phyloP scores from a whole-genome alignment of 345 rosid species.

The Balakata baccata region DNA sequence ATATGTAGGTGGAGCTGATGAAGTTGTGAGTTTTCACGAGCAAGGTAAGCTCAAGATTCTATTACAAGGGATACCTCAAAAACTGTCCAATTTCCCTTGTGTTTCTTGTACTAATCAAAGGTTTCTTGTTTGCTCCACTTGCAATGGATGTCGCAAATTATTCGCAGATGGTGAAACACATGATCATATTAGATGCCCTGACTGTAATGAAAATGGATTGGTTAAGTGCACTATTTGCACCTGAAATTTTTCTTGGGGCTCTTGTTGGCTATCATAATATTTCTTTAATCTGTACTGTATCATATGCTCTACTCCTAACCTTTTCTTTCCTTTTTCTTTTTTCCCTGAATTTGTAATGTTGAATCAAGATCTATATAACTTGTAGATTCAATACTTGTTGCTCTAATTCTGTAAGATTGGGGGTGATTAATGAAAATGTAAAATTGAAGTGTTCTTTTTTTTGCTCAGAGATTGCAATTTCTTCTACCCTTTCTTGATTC shows the following conservation, averaged over 20 bases:
- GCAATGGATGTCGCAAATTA: conserved; percentile 71
- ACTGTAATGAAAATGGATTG: conserved; percentile 85
- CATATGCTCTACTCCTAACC: too few relatives aligned
- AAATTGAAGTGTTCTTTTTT: too few relatives aligned
- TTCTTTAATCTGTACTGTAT: background rate
- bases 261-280: background rate
- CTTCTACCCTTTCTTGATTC: background rate
- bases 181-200: conserved; percentile 49
- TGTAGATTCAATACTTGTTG: background rate
- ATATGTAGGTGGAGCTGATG: conserved; percentile 83
- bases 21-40: conserved; percentile 65
- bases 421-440: too few relatives aligned
- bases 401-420: background rate
- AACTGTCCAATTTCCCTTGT: conserved; percentile 32
- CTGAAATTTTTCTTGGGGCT: conserved; percentile 25
- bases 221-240: conserved; percentile 61
- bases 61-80: conserved; percentile 47
- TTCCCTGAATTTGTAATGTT: too few relatives aligned
- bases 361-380: background rate
- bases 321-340: background rate
- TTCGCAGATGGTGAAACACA: conserved; percentile 23
- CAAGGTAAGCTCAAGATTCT: conserved; percentile 78
- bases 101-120: conserved; percentile 47
- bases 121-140: conserved; percentile 63
- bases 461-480: background rate